phyloP scores from a whole-genome alignment of 441 rosid genomes.

The Adansonia madagascariensis region DNA sequence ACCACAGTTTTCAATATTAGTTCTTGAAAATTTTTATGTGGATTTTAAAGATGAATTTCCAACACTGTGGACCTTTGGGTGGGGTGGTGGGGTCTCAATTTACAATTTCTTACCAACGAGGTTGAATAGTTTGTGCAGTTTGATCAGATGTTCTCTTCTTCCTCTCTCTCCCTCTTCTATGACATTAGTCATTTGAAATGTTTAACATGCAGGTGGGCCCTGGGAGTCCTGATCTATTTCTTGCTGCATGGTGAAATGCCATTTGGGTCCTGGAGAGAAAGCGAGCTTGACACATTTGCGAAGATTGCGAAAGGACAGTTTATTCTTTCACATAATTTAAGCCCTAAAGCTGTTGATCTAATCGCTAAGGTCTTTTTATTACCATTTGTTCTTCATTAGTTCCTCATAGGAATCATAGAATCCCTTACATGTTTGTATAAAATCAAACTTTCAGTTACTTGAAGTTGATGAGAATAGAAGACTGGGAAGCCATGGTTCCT shows the following conservation, averaged over 20 bases:
- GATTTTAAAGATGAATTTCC: conserved; percentile 1
- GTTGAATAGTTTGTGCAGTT: not conserved
- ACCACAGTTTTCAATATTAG: conserved; percentile 8
- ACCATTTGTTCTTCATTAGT: conserved; percentile 13
- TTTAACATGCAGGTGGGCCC: conserved; percentile 75
- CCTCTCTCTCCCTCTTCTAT: not conserved
- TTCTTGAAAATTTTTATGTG: not conserved
- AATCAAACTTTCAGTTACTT: conserved; percentile 62
- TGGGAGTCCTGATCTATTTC: conserved; percentile 85
- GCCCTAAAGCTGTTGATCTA: conserved; percentile 75
- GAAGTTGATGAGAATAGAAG: conserved; percentile 72
- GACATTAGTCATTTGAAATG: conserved; percentile 10
- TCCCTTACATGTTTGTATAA: conserved; percentile 1
- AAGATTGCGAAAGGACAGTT: conserved; percentile 84
- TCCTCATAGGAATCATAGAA: not conserved
- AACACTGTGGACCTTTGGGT: not conserved
- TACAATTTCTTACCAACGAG: conserved; percentile 6
- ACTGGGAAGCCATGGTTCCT: conserved; percentile 68
- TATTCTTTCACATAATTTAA: conserved; percentile 57
- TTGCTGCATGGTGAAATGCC: conserved; percentile 88
- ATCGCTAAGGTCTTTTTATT: conserved; percentile 62
- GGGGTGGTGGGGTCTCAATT: not conserved
- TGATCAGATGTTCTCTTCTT: conserved; percentile 6
- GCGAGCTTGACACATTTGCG: conserved; percentile 73
- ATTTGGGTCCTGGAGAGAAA: conserved; percentile 89